A percentile compares a stretch with the other conserved stretches of the same genome.
Evolutionary conservation across 2,329 filamentous ascomycete species (phyloP).

Genomic region (Penicillium sp.): DNA sequence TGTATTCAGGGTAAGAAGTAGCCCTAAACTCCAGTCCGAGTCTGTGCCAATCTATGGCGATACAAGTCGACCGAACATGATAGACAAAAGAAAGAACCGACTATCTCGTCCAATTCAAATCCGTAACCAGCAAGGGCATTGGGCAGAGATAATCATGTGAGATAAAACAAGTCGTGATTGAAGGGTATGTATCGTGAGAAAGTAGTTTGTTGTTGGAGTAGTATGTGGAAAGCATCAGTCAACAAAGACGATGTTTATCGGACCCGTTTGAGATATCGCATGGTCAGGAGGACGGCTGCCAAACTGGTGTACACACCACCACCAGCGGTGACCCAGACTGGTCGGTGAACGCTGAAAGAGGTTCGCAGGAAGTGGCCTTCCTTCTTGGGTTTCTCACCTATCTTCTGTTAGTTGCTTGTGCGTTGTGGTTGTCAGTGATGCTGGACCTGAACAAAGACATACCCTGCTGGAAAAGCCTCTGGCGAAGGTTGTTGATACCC

Average conservation of each 20-base stretch:
- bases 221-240: not conserved
- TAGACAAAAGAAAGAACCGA: constrained; percentile 22
- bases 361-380: constrained; percentile 33
- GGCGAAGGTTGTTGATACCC: constrained; percentile 29
- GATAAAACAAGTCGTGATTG: not conserved
- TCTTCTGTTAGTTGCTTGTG: constrained; percentile 9
- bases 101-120: constrained; percentile 9
- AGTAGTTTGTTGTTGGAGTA: not conserved
- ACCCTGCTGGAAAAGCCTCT: constrained; percentile 32
- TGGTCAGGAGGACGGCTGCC: constrained; percentile 36
- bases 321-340: constrained; percentile 37
- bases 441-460: constrained; percentile 4
- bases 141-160: constrained; percentile 6
- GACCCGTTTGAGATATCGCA: constrained; percentile 34
- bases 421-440: not conserved
- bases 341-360: constrained; percentile 37
- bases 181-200: not conserved
- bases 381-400: constrained; percentile 33
- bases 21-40: constrained; percentile 23
- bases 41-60: constrained; percentile 22
- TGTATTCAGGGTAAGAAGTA: constrained; percentile 27
- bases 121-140: constrained; percentile 13
- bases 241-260: constrained; percentile 4
- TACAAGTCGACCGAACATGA: constrained; percentile 10
- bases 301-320: constrained; percentile 37